These are phyloP conservation scores for Phyllosticta capitalensis DNA, from an alignment of 2,329 filamentous ascomycete species.

Conservation along the genomic window DNA sequence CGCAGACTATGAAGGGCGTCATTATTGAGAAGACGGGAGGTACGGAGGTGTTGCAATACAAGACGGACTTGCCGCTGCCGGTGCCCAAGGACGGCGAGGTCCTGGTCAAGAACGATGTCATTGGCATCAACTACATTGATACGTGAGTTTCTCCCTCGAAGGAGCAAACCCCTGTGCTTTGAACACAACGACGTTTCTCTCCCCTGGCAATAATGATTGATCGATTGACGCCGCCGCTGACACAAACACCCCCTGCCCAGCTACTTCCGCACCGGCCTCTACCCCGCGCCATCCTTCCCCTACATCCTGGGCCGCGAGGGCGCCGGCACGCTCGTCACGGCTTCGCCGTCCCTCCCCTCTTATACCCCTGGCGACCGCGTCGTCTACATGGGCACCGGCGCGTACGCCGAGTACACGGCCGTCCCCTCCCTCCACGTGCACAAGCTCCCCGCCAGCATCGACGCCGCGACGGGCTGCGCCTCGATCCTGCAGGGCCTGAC, in stretches of 20 bases:
- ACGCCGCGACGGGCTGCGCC: conserved; percentile 56
- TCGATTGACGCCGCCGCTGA: background rate
- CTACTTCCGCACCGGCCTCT: conserved; percentile 81
- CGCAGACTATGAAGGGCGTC: conserved; percentile 63
- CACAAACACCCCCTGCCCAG: conserved; percentile 23
- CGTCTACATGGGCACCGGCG: conserved; percentile 51
- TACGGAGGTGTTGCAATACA: conserved; percentile 61
- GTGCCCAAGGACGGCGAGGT: conserved; percentile 58
- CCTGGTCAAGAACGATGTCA: conserved; percentile 69
- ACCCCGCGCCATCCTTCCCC: conserved; percentile 58
- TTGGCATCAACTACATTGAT: conserved; percentile 85
- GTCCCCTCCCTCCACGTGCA: conserved; percentile 46
- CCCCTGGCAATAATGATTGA: background rate
- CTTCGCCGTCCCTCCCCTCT: conserved; percentile 52
- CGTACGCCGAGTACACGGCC: conserved; percentile 50
- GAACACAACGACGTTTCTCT: background rate
- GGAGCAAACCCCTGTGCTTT: too few species aligned
- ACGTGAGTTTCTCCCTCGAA: conserved; percentile 47
- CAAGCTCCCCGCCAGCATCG: conserved; percentile 54
- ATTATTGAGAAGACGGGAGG: conserved; percentile 64
- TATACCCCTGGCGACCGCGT: conserved; percentile 61
- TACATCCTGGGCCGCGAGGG: conserved; percentile 73
- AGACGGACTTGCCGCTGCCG: conserved; percentile 62
- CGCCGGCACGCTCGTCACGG: conserved; percentile 58
- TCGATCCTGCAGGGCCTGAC: conserved; percentile 74